Evolutionary conservation across 2,329 filamentous ascomycete species (phyloP), one percentile per base, ranked within the genome.

Genomic region (Fusarium continuum): DNA sequence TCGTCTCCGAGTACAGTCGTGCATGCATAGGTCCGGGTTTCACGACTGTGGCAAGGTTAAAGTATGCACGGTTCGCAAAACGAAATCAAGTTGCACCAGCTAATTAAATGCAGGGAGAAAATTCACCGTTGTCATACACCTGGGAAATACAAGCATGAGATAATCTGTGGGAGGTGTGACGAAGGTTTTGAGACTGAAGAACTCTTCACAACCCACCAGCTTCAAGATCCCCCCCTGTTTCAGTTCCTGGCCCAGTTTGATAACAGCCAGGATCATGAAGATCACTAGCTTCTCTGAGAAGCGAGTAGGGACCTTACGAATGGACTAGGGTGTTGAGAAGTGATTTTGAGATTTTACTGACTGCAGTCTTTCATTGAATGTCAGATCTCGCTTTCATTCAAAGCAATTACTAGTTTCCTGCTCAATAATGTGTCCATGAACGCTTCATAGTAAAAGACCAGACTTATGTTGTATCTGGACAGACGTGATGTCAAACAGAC

Each of bases 341-440:
- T 23, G 4, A 6, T 6, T 22, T 20, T 20, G 4, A 6, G 0
- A 11, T 3, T 14, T 4, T 8, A 0, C 28, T 32, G n/a, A 20
- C 20, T 44, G 2, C 20, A 50, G 36, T 4, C 28, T 25, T 2
- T 50, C 36, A 8, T 50, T 50, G 13, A 50, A 26, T 10, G 26
- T 26, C n/a, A 31, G 13, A 2, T 2, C 6, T 4, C 25, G 6
- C 8, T 43, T 19, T 0, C 9, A 43, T n/a, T 36, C 0, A 4
- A 25, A 46, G 13, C 13, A 46, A 36, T 25, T n/a, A 8, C 8
- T 8, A 22, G 1, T 25, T 25, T 13, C n/a, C n/a, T n/a, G n/a
- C n/a, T n/a, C n/a, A n/a, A n/a, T n/a, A n/a, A n/a, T n/a, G n/a
- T n/a, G n/a, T n/a, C n/a, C n/a, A n/a, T n/a, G n/a, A n/a, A n/a